phyloP scores from a whole-genome alignment of 2,329 filamentous ascomycete genomes.

The Penicillium frequentans region DNA sequence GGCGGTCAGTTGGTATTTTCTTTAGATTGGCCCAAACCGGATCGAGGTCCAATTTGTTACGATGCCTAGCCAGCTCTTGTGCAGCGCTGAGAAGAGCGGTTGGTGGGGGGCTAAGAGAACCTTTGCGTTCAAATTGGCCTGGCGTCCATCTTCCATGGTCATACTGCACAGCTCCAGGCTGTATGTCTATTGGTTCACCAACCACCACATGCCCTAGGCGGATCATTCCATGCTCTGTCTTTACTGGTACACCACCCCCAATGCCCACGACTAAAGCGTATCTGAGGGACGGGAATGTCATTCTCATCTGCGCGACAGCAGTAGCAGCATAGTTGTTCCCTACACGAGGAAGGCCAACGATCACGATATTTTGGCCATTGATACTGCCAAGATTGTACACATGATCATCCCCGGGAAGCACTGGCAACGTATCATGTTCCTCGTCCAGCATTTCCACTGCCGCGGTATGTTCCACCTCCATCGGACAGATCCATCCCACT shows the following conservation, averaged over 20 bases:
- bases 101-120: background rate
- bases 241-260: background rate
- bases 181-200: slow-evolving; percentile 8
- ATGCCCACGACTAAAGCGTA: background rate
- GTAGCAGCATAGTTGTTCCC: slow-evolving; percentile 15
- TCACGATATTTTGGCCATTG: background rate
- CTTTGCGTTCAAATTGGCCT: background rate
- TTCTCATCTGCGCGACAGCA: background rate
- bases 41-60: too few relatives aligned
- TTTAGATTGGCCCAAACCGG: too few relatives aligned
- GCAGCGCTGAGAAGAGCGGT: too few relatives aligned
- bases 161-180: slow-evolving; percentile 4
- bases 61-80: too few relatives aligned
- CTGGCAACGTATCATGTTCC: slow-evolving; percentile 10
- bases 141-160: slow-evolving; percentile 1
- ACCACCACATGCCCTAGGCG: slow-evolving; percentile 23
- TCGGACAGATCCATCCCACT: slow-evolving; percentile 19
- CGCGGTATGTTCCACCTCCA: slow-evolving; percentile 21
- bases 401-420: slow-evolving; percentile 10
- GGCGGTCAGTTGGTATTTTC: too few relatives aligned
- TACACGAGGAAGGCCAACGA: slow-evolving; percentile 11
- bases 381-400: slow-evolving; percentile 11
- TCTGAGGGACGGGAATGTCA: background rate
- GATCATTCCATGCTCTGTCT: slow-evolving; percentile 11
- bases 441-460: slow-evolving; percentile 22